Evolutionary conservation across 2,329 filamentous ascomycete genomes (phyloP), one percentile per base, ranked within the genome.

Genomic region (Pseudophaeomoniella oleicola): DNA sequence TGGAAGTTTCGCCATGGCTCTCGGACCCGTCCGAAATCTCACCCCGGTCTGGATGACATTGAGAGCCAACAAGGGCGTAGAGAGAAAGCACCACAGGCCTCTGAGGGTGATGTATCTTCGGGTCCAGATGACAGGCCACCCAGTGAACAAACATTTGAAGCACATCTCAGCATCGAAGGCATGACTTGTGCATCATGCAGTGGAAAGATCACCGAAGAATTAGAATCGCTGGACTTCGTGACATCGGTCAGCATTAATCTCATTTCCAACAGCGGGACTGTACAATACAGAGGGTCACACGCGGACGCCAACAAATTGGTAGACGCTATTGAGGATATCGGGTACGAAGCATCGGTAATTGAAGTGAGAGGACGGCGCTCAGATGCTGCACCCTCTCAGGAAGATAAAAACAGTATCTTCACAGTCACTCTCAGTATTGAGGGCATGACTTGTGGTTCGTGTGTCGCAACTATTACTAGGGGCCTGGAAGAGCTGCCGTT

Each of bases 131-230:
- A 12, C 6, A 13, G 13, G 6, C 31, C n/a, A 6, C 6, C 31
- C 6, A 13, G 6, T 6, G n/a, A 13, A 6, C 31, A 27, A 6
- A 9, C 22, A 6, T 40, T 39, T 16, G 35, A 46, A 32, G 42
- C 44, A 5, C 37, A 41, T 9, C 33, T 67, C 12, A 59, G 75
- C 14, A 67, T 86, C 30, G 72, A 68, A 17, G 80, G 80, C 36
- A 84, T 86, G 79, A 82, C 75, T 3, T 85, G 81, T 51, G 72
- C 75, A 11, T 69, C 77, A 10, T 86, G 81, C 48, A 67, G 67
- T 37, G 77, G 76, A 49, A 64, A 66, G 29, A 72, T 85, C 45
- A 75, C 69, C 10, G 58, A 67, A 4, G 69, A 71, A 42, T 54
- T 85, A 27, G 58, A 69, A 33, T 69, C 72, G 42, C 56, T 66